Percentiles rank a stretch among this genome's conserved stretches.
These are phyloP conservation scores for Coniochaeta ligniaria DNA, from an alignment of 2,329 filamentous ascomycete genomes.

Conservation along the genomic window DNA sequence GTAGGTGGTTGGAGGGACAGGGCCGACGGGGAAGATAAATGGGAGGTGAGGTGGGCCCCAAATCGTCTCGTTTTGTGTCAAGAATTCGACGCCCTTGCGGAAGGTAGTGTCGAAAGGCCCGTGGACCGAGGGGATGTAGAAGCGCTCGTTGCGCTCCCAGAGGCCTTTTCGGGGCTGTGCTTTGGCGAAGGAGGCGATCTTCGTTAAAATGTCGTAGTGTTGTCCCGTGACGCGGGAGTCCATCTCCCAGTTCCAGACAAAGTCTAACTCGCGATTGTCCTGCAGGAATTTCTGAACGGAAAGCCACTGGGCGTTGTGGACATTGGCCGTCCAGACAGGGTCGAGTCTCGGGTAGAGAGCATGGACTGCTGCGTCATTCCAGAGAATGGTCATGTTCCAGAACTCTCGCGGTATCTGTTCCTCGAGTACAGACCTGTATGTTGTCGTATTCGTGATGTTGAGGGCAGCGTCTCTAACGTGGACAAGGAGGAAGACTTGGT, in stretches of 20 bases:
- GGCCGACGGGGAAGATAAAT: conserved; percentile 54
- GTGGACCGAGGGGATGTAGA: conserved; percentile 63
- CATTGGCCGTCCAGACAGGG: conserved; percentile 36
- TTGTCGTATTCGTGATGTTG: conserved; percentile 47
- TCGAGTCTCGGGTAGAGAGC: conserved; percentile 71
- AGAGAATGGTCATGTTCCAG: conserved; percentile 62
- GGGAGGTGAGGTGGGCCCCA: conserved; percentile 61
- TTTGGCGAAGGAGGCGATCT: conserved; percentile 54
- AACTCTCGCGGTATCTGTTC: conserved; percentile 36
- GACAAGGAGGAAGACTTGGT: conserved; percentile 71
- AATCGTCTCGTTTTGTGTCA: conserved; percentile 44
- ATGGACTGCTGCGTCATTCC: conserved; percentile 68
- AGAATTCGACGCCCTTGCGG: conserved; percentile 52
- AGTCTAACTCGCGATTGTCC: conserved; percentile 73
- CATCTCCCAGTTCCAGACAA: conserved; percentile 84
- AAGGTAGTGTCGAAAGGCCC: conserved; percentile 63
- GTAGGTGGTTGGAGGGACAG: conserved; percentile 14
- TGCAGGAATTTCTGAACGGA: conserved; percentile 70
- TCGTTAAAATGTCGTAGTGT: conserved; percentile 71
- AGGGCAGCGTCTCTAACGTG: conserved; percentile 58
- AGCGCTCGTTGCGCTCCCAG: conserved; percentile 68
- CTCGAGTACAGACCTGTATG: conserved; percentile 53
- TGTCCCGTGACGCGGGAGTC: conserved; percentile 74
- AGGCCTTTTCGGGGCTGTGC: conserved; percentile 64
- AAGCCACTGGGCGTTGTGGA: conserved; percentile 60